Percentiles rank a stretch among this genome's conserved stretches.
Conservation (phyloP, 441 rosid genomes). For the Erysimum cheiri region DNA sequence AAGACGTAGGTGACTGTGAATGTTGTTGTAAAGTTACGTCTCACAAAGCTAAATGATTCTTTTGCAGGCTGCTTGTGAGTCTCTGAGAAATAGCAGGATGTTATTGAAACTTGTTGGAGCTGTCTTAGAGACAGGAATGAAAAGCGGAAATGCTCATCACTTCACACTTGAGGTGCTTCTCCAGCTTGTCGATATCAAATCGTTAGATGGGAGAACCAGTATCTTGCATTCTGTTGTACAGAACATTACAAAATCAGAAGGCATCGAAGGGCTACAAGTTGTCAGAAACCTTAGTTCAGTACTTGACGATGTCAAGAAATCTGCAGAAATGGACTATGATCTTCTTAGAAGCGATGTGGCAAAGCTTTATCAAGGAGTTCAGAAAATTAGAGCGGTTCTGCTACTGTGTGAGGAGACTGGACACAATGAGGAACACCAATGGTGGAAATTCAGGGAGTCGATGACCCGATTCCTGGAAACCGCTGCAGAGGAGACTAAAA, state of each 20-base stretch:
- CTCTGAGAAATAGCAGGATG: conserved; percentile 71
- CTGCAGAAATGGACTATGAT: conserved; percentile 47
- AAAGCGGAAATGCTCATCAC: conserved; percentile 83
- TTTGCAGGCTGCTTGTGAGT: conserved; percentile 84
- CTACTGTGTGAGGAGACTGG: conserved; percentile 24
- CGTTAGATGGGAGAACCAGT: conserved; percentile 79
- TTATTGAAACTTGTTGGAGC: conserved; percentile 78
- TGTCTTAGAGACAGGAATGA: conserved; percentile 78
- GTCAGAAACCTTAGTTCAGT: conserved; percentile 38
- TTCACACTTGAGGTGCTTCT: conserved; percentile 85
- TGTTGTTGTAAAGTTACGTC: conserved; percentile 10
- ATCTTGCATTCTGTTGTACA: conserved; percentile 79
- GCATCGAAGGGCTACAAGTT: conserved; percentile 45
- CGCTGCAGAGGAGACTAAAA: conserved; percentile 41
- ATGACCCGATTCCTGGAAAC: conserved; percentile 42
- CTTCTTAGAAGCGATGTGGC: conserved; percentile 39
- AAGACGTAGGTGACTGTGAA: background rate
- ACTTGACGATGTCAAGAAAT: conserved; percentile 48
- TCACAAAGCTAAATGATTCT: conserved; percentile 10
- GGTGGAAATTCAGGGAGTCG: conserved; percentile 42
- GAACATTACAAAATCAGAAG: conserved; percentile 75
- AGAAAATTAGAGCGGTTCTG: conserved; percentile 30
- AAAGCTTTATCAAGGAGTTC: conserved; percentile 40
- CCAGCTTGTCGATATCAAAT: conserved; percentile 65
- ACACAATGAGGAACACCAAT: conserved; percentile 1